phyloP scores from a whole-genome alignment of 331 rosid species.

The Cydonia oblonga region DNA sequence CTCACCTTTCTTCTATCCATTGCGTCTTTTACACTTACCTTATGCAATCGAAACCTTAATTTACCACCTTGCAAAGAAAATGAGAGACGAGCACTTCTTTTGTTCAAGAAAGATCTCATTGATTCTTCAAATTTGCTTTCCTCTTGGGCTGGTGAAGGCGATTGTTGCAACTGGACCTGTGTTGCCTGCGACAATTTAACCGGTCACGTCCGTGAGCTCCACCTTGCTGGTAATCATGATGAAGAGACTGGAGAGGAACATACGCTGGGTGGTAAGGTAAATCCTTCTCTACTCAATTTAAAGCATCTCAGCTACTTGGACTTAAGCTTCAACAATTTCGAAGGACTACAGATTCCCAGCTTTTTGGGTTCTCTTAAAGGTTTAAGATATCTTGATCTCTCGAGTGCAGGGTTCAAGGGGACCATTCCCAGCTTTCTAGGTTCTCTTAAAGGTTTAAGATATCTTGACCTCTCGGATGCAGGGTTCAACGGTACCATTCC shows the following conservation, averaged over 20 bases:
- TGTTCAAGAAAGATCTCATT: not conserved
- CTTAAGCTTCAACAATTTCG: accelerated
- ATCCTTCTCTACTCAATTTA: not conserved
- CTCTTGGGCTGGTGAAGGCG: not conserved
- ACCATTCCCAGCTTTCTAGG: not conserved
- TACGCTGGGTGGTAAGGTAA: not conserved
- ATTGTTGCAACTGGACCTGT: not conserved
- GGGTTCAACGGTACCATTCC: not conserved
- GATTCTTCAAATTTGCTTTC: not conserved
- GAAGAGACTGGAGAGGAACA: accelerated
- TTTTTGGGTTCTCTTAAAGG: not conserved
- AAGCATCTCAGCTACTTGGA: not conserved
- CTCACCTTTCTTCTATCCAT: not conserved
- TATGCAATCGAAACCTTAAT: not conserved
- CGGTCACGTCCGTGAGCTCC: not conserved
- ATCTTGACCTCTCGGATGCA: accelerated
- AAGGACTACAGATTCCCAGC: not conserved
- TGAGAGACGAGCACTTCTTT: not conserved
- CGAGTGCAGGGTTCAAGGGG: accelerated
- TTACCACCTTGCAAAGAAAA: not conserved
- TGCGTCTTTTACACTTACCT: not conserved
- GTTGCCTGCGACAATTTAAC: not conserved
- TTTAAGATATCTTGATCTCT: not conserved
- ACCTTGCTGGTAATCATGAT: not conserved
- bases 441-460: not conserved